A percentile compares a stretch with the other conserved stretches of the same genome.
These are phyloP conservation scores for Coemansia reversa DNA, from an alignment of 192 early-diverging fungal genomes.

Conservation along the genomic window DNA sequence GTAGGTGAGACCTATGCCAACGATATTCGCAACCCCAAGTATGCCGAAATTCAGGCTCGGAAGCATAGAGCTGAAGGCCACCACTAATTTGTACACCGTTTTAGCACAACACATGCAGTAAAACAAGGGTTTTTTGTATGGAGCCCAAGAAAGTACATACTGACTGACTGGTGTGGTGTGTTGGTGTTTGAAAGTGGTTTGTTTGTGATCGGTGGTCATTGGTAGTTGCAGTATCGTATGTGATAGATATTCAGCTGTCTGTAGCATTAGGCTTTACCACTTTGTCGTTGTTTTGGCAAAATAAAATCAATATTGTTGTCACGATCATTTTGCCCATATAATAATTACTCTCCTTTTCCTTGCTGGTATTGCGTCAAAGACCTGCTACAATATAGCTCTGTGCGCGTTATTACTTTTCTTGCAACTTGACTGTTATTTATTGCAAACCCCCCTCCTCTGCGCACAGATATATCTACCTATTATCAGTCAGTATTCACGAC, in stretches of 20 bases:
- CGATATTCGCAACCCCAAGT: constrained; percentile 51
- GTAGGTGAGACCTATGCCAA: constrained; percentile 50
- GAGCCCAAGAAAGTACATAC: not conserved
- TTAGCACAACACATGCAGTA: not conserved
- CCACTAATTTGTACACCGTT: constrained; percentile 1
- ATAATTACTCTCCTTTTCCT: not conserved
- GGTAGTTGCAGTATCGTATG: not conserved
- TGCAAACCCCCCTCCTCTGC: not conserved
- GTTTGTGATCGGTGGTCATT: not conserved
- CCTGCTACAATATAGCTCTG: not conserved
- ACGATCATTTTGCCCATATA: not conserved
- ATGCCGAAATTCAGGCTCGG: constrained; percentile 53
- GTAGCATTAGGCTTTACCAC: not conserved
- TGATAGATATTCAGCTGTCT: not conserved
- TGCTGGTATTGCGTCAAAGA: not conserved
- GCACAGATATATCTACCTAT: not conserved
- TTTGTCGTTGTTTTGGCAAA: not conserved
- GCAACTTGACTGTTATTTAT: not conserved
- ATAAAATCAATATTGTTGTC: not conserved
- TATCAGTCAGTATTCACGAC: not conserved
- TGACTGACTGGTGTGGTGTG: not conserved
- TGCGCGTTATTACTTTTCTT: not conserved
- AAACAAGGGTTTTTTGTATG: not conserved
- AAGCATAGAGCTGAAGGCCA: constrained; percentile 55
- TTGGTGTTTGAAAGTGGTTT: not conserved